Evolutionary conservation across 768 basidiomycete species (phyloP), one percentile per base, ranked within the genome.

Genomic region (Mycena amicta): DNA sequence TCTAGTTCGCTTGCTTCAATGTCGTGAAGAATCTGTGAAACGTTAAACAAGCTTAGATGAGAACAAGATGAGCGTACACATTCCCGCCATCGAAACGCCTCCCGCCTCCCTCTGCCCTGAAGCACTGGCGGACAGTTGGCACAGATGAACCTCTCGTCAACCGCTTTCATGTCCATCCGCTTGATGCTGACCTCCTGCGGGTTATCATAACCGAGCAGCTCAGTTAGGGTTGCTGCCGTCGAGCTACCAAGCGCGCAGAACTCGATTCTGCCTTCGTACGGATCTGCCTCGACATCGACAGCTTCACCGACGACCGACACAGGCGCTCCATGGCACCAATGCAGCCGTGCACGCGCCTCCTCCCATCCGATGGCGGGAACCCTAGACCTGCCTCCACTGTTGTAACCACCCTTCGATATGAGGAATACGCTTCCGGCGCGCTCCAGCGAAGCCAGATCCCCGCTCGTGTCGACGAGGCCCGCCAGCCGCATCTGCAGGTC

Each of bases 341-440:
- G 49, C 3, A 50, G 20, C 2, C 29, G 27, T 23, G 49, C 39
- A 28, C 49, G 33, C 37, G 49, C 49, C 6, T 51, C 49, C 2
- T 53, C 51, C 56, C 56, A 57, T 8, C 56, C 56, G 18, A 37
- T 37, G 33, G 43, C 43, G 41, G 16, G n/a, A 15, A 8, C 15
- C n/a, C 12, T 12, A 4, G 3, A 5, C 1, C 15, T 2, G 5
- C 3, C 12, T 18, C 15, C 8, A 8, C 8, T 37, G 30, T 4
- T 46, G 23, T 13, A 20, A 1, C 13, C 22, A n/a, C 43, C 22
- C 22, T 45, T 15, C 43, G 43, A 40, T 5, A 53, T 15, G 5
- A 30, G 20, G 41, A 57, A 57, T 6, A 57, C 51, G 23, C 56
- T 57, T 12, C 47, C 46, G 25, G 45, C 33, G 26, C 40, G 51